phyloP scores from a whole-genome alignment of 306 rosid species.

The Inga leiocalycina region DNA sequence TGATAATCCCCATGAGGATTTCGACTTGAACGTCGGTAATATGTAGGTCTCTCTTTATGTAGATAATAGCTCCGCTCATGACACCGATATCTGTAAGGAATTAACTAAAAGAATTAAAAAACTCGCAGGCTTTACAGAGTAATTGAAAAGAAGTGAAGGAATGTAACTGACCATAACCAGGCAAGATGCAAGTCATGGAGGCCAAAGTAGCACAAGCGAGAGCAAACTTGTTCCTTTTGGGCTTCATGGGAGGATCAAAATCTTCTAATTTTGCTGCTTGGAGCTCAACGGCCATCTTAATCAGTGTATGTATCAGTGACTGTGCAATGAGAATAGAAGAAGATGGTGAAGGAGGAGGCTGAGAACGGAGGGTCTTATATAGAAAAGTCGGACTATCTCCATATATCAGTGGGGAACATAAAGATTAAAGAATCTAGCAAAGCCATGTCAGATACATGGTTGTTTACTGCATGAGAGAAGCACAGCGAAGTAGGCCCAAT shows the following conservation, averaged over 20 bases:
- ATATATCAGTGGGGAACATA: no score
- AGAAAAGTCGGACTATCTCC: not conserved
- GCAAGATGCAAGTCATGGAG: conserved; percentile 79
- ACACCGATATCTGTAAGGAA: conserved; percentile 74
- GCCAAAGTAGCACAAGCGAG: conserved; percentile 76
- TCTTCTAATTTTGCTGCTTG: conserved; percentile 34
- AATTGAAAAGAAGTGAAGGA: not conserved
- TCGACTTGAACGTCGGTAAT: conserved; percentile 54
- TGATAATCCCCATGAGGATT: conserved; percentile 63
- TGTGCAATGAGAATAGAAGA: not conserved
- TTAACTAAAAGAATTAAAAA: not conserved
- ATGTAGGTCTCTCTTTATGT: conserved; percentile 57
- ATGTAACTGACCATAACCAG: conserved; percentile 74
- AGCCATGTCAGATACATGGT: no score
- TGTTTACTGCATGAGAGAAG: no score
- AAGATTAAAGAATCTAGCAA: no score
- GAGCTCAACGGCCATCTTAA: conserved; percentile 36
- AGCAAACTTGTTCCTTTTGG: conserved; percentile 61
- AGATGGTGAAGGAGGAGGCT: no score
- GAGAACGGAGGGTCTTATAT: not conserved
- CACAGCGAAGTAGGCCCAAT: not conserved
- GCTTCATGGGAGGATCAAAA: conserved; percentile 53
- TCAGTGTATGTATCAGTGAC: not conserved
- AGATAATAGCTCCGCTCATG: conserved; percentile 79
- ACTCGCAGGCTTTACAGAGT: not conserved